Evolutionary conservation across 116 monocot species (phyloP), one percentile per base, ranked within the genome.

Genomic region (Zostera marina): DNA sequence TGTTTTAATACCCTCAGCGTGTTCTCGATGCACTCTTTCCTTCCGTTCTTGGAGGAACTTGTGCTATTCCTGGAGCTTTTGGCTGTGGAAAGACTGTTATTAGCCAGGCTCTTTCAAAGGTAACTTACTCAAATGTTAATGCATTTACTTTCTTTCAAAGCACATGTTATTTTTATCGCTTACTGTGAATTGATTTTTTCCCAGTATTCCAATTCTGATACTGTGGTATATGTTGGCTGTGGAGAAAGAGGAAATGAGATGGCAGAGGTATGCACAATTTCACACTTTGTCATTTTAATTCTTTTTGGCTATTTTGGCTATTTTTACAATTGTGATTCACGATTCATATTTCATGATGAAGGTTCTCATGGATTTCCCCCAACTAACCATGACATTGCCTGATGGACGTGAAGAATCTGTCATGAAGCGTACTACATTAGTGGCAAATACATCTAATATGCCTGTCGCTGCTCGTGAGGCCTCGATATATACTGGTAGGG

Each of bases 181-280:
- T 38, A 22, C 19, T 52, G 32, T 32, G 15, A 56, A 41, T 47
- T 17, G 55, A 4, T 53, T 56, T 64, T 57, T 49, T 10, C 4
- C 26, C 83, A 99, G 99, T 99, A 99, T 64, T 99, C 99, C 44
- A 99, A 99, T 66, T 99, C 99, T 41, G 99, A 99, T 66, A 87
- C 91, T 26, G 99, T 99, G 47, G 99, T 99, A 48, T 99, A 99
- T 62, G 99, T 99, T 53, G 99, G 99, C 25, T 99, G 99, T 74
- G 99, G 99, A 76, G 99, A 99, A 77, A 83, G 99, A 91, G 99
- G 99, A 72, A 99, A 99, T 70, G 99, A 99, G 68, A 99, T 99
- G 99, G 99, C 99, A 57, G 99, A 99, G 81, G 96, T 73, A 21
- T 56, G 13, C 57, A 8, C 12, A n/a, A 12, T 56, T 53, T 38